Conservation (phyloP, 1,139 yeast species). For the Nakaseomyces glabratus region DNA sequence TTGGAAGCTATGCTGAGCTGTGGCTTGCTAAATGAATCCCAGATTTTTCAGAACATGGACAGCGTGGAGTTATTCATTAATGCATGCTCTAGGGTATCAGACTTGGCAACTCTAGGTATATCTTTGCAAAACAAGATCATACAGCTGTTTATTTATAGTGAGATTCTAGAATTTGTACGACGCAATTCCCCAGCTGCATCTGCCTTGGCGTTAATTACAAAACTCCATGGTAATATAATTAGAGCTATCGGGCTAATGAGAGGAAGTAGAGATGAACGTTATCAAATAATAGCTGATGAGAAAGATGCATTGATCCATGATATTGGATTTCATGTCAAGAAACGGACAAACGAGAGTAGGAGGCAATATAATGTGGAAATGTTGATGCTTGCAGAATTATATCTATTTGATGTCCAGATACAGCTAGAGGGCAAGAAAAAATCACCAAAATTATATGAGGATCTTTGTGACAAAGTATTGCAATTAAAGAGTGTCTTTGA, state of each 20-base stretch:
- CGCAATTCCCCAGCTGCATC: background rate
- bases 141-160: background rate
- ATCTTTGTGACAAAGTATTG: background rate
- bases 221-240: background rate
- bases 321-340: background rate
- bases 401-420: slow-evolving; percentile 4
- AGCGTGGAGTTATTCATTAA: slow-evolving; percentile 6
- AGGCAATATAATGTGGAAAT: slow-evolving; percentile 5
- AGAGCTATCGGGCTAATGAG: background rate
- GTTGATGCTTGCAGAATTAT: slow-evolving; percentile 3
- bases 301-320: background rate
- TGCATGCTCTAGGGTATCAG: slow-evolving; percentile 5
- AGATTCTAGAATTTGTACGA: background rate
- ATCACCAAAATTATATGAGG: background rate
- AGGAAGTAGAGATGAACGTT: background rate
- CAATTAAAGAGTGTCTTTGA: background rate
- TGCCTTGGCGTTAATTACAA: background rate
- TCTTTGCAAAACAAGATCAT: slow-evolving; percentile 10
- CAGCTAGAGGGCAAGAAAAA: background rate
- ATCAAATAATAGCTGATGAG: slow-evolving; percentile 1
- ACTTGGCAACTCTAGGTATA: slow-evolving; percentile 11
- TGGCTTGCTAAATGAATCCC: slow-evolving; percentile 12
- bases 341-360: slow-evolving; percentile 2
- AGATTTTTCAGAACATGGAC: background rate
- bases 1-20: slow-evolving; percentile 17